Evolutionary conservation across 257 asterid genomes (phyloP).

Genomic region (Gentiana straminea): DNA sequence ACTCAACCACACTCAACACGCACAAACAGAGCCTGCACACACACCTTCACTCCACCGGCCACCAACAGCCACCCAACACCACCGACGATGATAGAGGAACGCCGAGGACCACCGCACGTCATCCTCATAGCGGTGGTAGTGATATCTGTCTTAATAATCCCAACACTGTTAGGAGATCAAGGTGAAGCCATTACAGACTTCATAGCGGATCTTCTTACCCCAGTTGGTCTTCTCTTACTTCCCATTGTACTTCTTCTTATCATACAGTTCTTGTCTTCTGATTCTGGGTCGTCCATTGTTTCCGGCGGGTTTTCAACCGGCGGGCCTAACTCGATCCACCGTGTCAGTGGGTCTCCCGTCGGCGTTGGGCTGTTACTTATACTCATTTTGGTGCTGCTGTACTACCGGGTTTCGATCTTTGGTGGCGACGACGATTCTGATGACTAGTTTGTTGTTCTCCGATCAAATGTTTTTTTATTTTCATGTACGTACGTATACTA

Average conservation of each 20-base stretch:
- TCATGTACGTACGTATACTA: no score
- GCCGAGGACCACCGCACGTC: conserved; percentile 74
- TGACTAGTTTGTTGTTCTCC: conserved; percentile 16
- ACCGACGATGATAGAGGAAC: conserved; percentile 52
- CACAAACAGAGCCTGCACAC: no score
- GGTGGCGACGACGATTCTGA: conserved; percentile 81
- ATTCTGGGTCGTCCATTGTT: conserved; percentile 38
- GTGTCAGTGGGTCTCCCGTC: conserved; percentile 81
- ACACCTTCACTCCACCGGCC: no score
- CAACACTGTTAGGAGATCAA: conserved; percentile 62
- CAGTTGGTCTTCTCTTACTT: conserved; percentile 71
- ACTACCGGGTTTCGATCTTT: conserved; percentile 58
- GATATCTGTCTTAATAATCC: conserved; percentile 43
- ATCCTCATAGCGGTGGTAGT: conserved; percentile 62
- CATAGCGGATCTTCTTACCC: conserved; percentile 68
- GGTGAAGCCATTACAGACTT: conserved; percentile 81
- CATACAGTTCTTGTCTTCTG: conserved; percentile 83
- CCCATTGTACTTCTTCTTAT: conserved; percentile 64
- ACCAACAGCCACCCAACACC: no score
- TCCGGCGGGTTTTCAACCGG: conserved; percentile 42
- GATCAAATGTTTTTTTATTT: no score
- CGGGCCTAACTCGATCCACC: conserved; percentile 73
- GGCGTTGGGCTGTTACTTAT: conserved; percentile 69
- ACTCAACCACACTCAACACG: no score
- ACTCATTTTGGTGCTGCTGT: conserved; percentile 60